A percentile compares a stretch with the other conserved stretches of the same genome.
Conservation (phyloP, 2,329 filamentous ascomycete genomes). For the Trichoderma sp. region DNA sequence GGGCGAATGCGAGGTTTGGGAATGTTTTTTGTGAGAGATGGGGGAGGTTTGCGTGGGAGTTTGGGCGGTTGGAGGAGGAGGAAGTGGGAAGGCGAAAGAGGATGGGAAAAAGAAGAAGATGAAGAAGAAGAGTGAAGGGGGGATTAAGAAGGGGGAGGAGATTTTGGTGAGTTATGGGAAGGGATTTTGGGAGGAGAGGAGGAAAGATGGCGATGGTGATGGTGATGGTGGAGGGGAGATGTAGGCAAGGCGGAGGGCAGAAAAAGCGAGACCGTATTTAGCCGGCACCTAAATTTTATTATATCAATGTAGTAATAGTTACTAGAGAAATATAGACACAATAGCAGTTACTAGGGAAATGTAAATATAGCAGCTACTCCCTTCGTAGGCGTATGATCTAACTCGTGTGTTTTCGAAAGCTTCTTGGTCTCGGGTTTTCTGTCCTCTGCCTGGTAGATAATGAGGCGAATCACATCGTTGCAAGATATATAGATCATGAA, state of each 20-base stretch:
- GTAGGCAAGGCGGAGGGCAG: neutral
- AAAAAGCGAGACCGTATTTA: too few relatives aligned
- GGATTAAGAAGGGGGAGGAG: conserved; percentile 58
- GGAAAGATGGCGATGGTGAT: conserved; percentile 31
- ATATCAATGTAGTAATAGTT: neutral
- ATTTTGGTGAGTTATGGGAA: conserved; percentile 68
- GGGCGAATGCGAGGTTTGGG: conserved; percentile 60
- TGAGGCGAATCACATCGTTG: neutral
- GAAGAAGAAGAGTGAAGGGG: conserved; percentile 31
- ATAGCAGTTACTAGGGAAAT: too few relatives aligned
- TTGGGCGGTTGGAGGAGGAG: conserved; percentile 51
- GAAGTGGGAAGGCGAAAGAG: conserved; percentile 29
- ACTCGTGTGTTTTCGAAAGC: too few relatives aligned
- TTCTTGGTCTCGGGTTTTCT: too few relatives aligned
- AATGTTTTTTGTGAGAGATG: conserved; percentile 63
- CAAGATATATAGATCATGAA: neutral
- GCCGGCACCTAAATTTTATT: too few relatives aligned
- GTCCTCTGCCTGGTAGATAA: too few relatives aligned
- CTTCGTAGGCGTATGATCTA: too few relatives aligned
- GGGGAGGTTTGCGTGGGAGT: conserved; percentile 58
- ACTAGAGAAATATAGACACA: too few relatives aligned
- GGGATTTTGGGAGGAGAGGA: conserved; percentile 61
- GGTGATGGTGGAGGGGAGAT: conserved; percentile 14
- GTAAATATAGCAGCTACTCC: too few relatives aligned
- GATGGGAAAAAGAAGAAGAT: conserved; percentile 32